A percentile compares a stretch with the other conserved stretches of the same genome.
Conservation (phyloP, 257 asterid species). For the Solanum sparsipilum region DNA sequence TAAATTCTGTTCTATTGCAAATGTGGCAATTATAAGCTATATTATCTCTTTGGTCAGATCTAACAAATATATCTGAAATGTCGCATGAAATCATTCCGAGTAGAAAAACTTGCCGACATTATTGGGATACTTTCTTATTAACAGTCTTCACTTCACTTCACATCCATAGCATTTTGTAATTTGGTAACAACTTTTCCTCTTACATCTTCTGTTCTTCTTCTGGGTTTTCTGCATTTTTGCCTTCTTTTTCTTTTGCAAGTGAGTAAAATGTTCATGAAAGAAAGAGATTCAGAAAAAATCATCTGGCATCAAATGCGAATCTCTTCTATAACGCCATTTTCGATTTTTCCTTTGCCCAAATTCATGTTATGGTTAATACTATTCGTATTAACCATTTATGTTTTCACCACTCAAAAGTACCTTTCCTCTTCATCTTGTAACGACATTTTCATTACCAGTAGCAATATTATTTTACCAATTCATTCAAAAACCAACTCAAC, state of each 20-base stretch:
- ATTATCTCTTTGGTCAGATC: not conserved
- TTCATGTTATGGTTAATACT: constrained; percentile 51
- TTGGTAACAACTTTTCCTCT: not conserved
- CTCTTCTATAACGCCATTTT: constrained; percentile 5
- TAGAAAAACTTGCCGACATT: not conserved
- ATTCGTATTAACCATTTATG: constrained; percentile 40
- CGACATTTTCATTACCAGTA: constrained; percentile 18
- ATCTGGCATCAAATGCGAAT: constrained; percentile 59
- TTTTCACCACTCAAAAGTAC: constrained; percentile 33
- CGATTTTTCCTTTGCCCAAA: constrained; percentile 29
- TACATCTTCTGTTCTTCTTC: not conserved
- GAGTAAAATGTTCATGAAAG: constrained; percentile 19
- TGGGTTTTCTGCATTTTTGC: not conserved
- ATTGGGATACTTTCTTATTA: not conserved
- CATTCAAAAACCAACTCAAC: not conserved
- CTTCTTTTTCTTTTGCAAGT: not conserved
- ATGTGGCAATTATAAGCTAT: not conserved
- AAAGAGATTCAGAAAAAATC: constrained; percentile 45
- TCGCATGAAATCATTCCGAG: not conserved
- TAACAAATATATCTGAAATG: not conserved
- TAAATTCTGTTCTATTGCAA: not conserved
- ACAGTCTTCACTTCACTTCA: not conserved
- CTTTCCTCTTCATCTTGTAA: constrained; percentile 29
- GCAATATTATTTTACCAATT: not conserved
- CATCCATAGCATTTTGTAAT: not conserved